Evolutionary conservation across 2,329 filamentous ascomycete species (phyloP), one percentile per base, ranked within the genome.

Genomic region (Dactylellina leptospora): DNA sequence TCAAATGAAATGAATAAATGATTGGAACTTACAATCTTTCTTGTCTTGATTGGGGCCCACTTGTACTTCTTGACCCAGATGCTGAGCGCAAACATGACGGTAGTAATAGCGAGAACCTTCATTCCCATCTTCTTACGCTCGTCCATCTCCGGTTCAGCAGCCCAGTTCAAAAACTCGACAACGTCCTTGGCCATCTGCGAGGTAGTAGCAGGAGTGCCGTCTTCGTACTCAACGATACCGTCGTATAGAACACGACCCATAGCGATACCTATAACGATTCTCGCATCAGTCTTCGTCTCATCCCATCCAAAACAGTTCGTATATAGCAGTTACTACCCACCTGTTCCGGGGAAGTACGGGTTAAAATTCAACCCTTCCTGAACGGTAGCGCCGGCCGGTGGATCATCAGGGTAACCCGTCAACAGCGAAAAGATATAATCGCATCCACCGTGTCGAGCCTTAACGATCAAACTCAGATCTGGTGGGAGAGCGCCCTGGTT

Each of bases 101-200:
- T 85, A 61, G 88, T 87, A 76, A 96, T 87, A 76, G 90, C 88
- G 77, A 99, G 82, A 60, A 96, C 91, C 88, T 99, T 97, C 87
- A 96, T 88, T 79, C 95, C 95, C 95, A 97, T 99, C 85, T 92
- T 95, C 90, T 99, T 99, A 80, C 95, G 90, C 81, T 97, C 89
- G 80, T 99, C 95, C 92, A 97, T 96, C 86, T 99, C 95, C 51
- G 95, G 95, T 85, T 99, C 95, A 68, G 95, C 93, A 60, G 95
- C 86, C 95, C 95, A 99, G 89, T 99, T 97, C 80, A 99, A 86
- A 85, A 99, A 99, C 84, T 99, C 95, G 73, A 90, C 88, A 73
- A 99, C 95, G 78, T 99, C 95, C 89, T 99, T 99, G 82, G 95
- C 95, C 95, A 99, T 99, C 84, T 99, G 95, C 75, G 93, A 97